phyloP scores from a whole-genome alignment of 169 alveolate genomes.

The Cryptosporidium bovis region DNA sequence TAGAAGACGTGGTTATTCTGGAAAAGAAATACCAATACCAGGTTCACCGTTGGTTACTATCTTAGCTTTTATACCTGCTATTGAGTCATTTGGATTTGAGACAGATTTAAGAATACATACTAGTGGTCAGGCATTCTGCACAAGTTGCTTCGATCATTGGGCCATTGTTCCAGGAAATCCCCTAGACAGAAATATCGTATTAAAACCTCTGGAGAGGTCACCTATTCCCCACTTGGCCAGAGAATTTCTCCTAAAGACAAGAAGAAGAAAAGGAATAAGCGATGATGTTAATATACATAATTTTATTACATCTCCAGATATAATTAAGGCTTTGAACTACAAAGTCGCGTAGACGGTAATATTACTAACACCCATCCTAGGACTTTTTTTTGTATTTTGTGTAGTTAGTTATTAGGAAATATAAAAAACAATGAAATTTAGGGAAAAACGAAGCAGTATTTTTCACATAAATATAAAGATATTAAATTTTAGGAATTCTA shows the following conservation, averaged over 20 bases:
- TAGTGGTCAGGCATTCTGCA: conserved; percentile 97
- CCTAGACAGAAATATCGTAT: conserved; percentile 93
- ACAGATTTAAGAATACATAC: conserved; percentile 98
- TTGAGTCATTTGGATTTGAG: conserved; percentile 99
- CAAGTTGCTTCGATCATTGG: conserved; percentile 97
- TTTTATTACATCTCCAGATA: conserved; percentile 54
- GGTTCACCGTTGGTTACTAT: conserved; percentile 94
- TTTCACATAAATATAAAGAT: no score
- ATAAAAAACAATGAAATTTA: no score
- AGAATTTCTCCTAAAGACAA: conserved; percentile 97
- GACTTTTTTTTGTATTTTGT: not conserved
- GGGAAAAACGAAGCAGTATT: no score
- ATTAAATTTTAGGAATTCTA: no score
- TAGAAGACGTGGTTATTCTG: conserved; percentile 91
- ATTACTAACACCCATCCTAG: not conserved
- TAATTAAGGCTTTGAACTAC: conserved; percentile 45
- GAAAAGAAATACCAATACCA: conserved; percentile 92
- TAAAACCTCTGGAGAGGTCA: conserved; percentile 96
- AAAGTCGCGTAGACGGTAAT: not conserved
- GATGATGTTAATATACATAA: conserved; percentile 83
- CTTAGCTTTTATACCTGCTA: conserved; percentile 96
- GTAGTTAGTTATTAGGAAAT: not conserved
- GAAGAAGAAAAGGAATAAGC: conserved; percentile 96
- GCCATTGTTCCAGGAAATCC: conserved; percentile 98
- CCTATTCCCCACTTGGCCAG: conserved; percentile 98